phyloP scores from a whole-genome alignment of 2,329 filamentous ascomycete species.

The Neopestalotiopsis sp. region DNA sequence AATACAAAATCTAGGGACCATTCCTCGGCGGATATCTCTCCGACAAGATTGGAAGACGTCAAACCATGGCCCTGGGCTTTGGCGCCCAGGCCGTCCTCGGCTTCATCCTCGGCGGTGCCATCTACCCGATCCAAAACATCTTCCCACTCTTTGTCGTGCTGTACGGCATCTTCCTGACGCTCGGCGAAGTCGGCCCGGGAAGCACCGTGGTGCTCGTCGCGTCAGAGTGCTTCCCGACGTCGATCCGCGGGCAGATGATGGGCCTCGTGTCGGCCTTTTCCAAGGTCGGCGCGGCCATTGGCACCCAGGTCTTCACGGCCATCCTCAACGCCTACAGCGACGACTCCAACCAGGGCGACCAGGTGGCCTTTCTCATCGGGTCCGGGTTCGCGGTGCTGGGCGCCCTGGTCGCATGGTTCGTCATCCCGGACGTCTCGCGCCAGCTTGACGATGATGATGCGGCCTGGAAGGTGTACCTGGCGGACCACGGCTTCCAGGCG shows the following conservation, averaged over 20 bases:
- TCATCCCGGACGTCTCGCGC: conserved; percentile 50
- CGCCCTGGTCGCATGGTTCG: conserved; percentile 47
- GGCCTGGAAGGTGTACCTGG: conserved; percentile 49
- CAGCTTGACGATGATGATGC: conserved; percentile 50
- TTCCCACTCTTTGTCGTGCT: conserved; percentile 57
- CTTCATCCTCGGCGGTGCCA: conserved; percentile 55
- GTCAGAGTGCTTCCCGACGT: conserved; percentile 55
- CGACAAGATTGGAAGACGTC: conserved; percentile 53
- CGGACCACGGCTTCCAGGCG: conserved; percentile 47
- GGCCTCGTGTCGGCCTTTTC: conserved; percentile 52
- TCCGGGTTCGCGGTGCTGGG: conserved; percentile 54
- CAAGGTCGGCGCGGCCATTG: conserved; percentile 56
- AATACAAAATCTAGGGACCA: conserved; percentile 33
- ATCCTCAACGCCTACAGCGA: conserved; percentile 51
- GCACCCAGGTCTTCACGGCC: conserved; percentile 55
- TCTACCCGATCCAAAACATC: conserved; percentile 48
- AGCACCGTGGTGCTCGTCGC: conserved; percentile 46
- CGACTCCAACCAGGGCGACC: conserved; percentile 49
- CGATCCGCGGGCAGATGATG: conserved; percentile 54
- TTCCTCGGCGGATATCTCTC: conserved; percentile 53
- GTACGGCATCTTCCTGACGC: conserved; percentile 54
- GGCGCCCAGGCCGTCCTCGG: conserved; percentile 49
- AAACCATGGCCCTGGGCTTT: conserved; percentile 59
- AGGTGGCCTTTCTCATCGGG: conserved; percentile 56
- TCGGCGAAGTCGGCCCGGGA: conserved; percentile 58